A percentile compares a stretch with the other conserved stretches of the same genome.
Evolutionary conservation across 331 rosid species (phyloP).

Genomic region (Phaseolus coccineus): DNA sequence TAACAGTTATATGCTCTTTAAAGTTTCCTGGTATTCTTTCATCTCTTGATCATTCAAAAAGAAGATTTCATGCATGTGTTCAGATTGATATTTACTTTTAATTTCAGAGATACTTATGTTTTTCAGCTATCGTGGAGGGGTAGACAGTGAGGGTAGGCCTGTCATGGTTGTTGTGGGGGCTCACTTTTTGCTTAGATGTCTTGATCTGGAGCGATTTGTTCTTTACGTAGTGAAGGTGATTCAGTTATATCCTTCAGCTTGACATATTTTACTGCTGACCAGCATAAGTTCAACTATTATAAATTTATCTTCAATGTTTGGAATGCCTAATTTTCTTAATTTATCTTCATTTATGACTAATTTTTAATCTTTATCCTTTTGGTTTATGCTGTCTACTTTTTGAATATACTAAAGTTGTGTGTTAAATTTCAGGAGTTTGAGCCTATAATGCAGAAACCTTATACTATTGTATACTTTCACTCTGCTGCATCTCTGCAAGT

Average conservation of each 20-base stretch:
- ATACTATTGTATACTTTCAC: slow-evolving; percentile 89
- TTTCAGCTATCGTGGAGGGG: slow-evolving; percentile 96
- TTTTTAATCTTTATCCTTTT: slow-evolving; percentile 8
- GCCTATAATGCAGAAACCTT: slow-evolving; percentile 94
- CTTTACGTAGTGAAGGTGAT: slow-evolving; percentile 84
- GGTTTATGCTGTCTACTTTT: slow-evolving; percentile 3
- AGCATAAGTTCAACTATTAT: slow-evolving; percentile 30
- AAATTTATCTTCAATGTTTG: slow-evolving; percentile 34
- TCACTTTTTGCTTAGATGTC: slow-evolving; percentile 93
- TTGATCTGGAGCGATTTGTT: slow-evolving; percentile 92
- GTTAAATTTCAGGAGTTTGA: slow-evolving; percentile 86
- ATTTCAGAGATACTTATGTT: slow-evolving; percentile 3
- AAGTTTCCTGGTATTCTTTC: slow-evolving; percentile 16
- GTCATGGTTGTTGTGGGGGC: slow-evolving; percentile 98
- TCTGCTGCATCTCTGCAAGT: slow-evolving; percentile 94
- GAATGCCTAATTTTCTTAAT: slow-evolving; percentile 21
- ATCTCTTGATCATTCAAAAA: slow-evolving; percentile 13
- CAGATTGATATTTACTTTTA: slow-evolving; percentile 33
- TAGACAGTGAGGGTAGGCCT: slow-evolving; percentile 94
- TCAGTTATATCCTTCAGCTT: slow-evolving; percentile 41
- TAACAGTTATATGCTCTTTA: slow-evolving; percentile 17
- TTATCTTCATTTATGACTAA: slow-evolving; percentile 14
- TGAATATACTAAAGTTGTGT: slow-evolving; percentile 26
- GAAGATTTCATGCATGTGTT: slow-evolving; percentile 31
- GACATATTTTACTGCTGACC: slow-evolving; percentile 33